These are phyloP conservation scores for Dioscorea dumetorum DNA, from an alignment of 106 monocot species.

Conservation along the genomic window DNA sequence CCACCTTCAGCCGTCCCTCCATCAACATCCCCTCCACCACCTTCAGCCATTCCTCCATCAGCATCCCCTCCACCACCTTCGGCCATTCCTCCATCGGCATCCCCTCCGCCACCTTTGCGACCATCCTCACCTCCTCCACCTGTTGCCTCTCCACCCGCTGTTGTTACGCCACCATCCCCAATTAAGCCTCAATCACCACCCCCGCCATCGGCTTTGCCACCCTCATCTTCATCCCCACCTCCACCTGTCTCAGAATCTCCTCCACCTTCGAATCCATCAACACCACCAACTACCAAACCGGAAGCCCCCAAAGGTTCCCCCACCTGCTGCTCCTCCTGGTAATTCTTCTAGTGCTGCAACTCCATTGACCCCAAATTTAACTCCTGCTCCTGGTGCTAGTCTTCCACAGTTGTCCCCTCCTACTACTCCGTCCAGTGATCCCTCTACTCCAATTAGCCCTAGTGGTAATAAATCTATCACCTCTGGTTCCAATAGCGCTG, in stretches of 20 bases:
- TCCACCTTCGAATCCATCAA: constrained; percentile 10
- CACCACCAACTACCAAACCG: constrained; percentile 9
- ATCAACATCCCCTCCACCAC: background rate
- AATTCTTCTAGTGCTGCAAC: constrained; percentile 9
- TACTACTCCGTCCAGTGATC: constrained; percentile 1
- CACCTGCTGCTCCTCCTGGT: constrained; percentile 2
- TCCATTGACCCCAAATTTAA: constrained; percentile 4
- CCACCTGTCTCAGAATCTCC: background rate
- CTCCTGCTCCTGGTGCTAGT: constrained; percentile 1
- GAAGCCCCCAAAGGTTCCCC: constrained; percentile 3
- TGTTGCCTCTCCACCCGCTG: background rate
- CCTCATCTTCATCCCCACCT: background rate
- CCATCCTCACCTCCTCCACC: background rate
- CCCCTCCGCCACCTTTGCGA: background rate
- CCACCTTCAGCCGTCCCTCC: background rate
- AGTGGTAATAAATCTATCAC: constrained; percentile 10
- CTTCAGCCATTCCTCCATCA: background rate
- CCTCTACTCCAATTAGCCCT: constrained; percentile 2
- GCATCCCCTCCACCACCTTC: background rate
- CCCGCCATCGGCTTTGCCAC: background rate
- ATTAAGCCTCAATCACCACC: background rate
- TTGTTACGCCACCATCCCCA: background rate
- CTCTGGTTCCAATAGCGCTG: background rate
- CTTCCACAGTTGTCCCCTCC: constrained; percentile 14
- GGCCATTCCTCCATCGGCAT: background rate